Base-by-base conservation (phyloP, 2,329 filamentous ascomycete species). In the Fusarium temperatum region DNA sequence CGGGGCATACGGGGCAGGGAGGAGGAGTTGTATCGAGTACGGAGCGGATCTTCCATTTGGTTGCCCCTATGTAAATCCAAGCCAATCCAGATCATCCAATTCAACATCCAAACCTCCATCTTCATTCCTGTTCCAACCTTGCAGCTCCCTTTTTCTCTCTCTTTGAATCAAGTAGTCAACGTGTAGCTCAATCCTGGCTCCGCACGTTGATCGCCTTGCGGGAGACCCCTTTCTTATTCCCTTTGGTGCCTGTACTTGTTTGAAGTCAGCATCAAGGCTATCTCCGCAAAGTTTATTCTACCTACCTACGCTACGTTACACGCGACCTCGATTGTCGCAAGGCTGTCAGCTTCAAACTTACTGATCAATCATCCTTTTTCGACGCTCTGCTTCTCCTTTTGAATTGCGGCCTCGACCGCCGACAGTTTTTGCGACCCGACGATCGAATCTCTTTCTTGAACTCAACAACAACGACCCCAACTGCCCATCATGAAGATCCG, bases 401-500 rank as follows among this genome's bases (percentile, higher is more conserved):
- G 36, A 56, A 32, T 50, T 32, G 65, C 67, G 75, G 65, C 65
- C 48, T 55, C 67, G 63, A 67, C 66, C 63, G 63, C 65, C 47
- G 60, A 36, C 50, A 62, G 62, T 64, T 59, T 48, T 66, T 58
- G 56, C 57, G 66, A 66, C 68, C 35, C 36, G 41, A 48, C 55
- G 39, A 44, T 45, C 66, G 28, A 47, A 24, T 24, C 51, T 55
- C 48, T 63, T 32, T 45, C 45, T 32, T 56, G 22, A 32, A 36
- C 54, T 45, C 53, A 20, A 51, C 45, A 54, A 56, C 36, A 53
- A 51, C 66, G 60, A 69, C 38, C 22, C 39, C 47, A 39, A 53
- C 53, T 53, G 62, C 61, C 63, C 82, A 85, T 75, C 75, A 93
- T 93, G 91, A 90, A 87, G 82, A 82, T 92, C 77, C 86, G 86